phyloP scores from a whole-genome alignment of 768 basidiomycete species.

The Boletus barrowsii region DNA sequence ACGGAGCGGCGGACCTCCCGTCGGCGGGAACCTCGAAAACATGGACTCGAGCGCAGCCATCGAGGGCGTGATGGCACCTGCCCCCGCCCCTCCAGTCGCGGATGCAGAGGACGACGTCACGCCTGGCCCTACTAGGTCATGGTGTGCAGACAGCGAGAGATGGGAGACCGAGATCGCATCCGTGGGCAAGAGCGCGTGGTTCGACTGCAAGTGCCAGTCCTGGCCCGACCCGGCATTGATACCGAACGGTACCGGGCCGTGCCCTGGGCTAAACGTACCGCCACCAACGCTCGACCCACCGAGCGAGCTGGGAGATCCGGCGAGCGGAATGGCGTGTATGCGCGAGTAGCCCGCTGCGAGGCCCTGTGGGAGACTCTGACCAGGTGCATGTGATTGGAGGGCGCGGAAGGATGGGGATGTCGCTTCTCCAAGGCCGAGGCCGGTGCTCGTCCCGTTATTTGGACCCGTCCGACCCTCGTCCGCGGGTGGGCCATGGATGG shows the following conservation, averaged over 20 bases:
- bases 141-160: constrained; percentile 24
- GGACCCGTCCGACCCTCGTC: constrained; percentile 24
- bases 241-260: constrained; percentile 29
- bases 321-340: constrained; percentile 68
- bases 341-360: constrained; percentile 88
- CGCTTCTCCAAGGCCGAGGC: constrained; percentile 28
- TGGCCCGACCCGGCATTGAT: constrained; percentile 28
- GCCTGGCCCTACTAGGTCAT: constrained; percentile 8
- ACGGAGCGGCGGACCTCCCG: constrained; percentile 23
- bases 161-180: constrained; percentile 19
- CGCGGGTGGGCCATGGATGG: constrained; percentile 23
- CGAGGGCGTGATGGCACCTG: constrained; percentile 15
- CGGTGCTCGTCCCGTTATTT: constrained; percentile 12
- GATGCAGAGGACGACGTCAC: not conserved
- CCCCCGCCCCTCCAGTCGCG: too few relatives aligned
- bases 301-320: constrained; percentile 36
- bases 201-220: constrained; percentile 30
- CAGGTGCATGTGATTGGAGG: constrained; percentile 83
- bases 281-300: constrained; percentile 27
- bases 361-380: constrained; percentile 88
- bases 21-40: constrained; percentile 45
- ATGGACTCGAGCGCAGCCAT: constrained; percentile 45
- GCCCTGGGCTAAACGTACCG: constrained; percentile 29
- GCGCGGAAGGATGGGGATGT: constrained; percentile 75
- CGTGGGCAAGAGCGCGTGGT: constrained; percentile 16